These are phyloP conservation scores for Exutisphaerella laricina DNA, from an alignment of 2,329 filamentous ascomycete species.

Conservation along the genomic window DNA sequence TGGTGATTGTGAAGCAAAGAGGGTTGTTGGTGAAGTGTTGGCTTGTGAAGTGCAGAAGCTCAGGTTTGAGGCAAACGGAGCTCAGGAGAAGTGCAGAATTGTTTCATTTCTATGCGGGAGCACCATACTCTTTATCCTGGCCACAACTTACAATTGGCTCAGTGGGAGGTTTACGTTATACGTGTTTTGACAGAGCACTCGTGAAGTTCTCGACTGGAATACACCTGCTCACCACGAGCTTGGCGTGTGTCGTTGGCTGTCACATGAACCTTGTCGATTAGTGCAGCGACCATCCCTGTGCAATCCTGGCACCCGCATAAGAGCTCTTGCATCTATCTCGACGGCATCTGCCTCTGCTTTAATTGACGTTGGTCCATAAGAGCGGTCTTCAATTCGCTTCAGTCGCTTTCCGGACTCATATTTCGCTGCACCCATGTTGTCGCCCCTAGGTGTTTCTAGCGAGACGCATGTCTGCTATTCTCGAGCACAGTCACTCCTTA, in stretches of 20 bases:
- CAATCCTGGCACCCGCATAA: no score
- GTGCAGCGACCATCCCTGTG: not conserved
- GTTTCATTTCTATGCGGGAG: not conserved
- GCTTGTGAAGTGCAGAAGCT: not conserved
- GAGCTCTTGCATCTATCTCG: no score
- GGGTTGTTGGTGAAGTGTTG: not conserved
- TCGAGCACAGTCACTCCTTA: no score
- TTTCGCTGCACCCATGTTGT: no score
- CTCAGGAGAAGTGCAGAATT: constrained; percentile 7
- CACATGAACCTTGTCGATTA: not conserved
- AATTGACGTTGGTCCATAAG: no score
- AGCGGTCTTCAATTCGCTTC: no score
- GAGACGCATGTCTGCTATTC: no score
- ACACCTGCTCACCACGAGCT: constrained; percentile 9
- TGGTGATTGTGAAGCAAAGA: not conserved
- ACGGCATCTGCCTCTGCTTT: no score
- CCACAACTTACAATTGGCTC: not conserved
- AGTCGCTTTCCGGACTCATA: no score
- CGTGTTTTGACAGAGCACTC: not conserved
- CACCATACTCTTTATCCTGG: not conserved
- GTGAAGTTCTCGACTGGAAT: constrained; percentile 5
- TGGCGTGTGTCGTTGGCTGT: constrained; percentile 9
- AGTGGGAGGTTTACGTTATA: not conserved
- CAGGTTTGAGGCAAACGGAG: constrained; percentile 9
- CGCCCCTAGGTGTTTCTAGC: no score